Conservation (phyloP, 2,329 filamentous ascomycete genomes). For the Diaporthe velutina region DNA sequence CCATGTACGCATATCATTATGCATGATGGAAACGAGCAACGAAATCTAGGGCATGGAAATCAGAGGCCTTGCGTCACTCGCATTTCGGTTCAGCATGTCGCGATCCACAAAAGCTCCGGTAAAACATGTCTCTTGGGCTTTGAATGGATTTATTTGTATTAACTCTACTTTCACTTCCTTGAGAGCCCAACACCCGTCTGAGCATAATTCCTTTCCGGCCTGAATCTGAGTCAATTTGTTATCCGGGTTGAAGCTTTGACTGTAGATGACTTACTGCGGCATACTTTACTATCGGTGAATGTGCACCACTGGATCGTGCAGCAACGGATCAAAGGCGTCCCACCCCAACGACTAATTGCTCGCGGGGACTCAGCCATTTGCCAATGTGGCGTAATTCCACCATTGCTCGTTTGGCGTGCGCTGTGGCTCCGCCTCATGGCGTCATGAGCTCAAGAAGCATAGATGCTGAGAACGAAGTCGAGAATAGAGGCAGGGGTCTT, state of each 20-base stretch:
- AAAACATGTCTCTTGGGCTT: background rate
- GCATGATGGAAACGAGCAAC: background rate
- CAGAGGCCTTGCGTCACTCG: background rate
- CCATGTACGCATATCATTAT: background rate
- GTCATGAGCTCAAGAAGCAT: conserved; percentile 42
- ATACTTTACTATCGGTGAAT: background rate
- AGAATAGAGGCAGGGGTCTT: conserved; percentile 78
- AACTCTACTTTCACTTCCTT: background rate
- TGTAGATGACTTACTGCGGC: background rate
- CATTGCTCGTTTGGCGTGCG: background rate
- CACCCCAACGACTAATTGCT: background rate
- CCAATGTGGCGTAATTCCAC: background rate
- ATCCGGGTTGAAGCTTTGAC: background rate
- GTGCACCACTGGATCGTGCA: background rate
- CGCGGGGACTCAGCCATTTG: background rate
- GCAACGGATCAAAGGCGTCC: background rate
- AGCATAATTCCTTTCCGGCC: background rate
- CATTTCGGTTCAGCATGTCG: conserved; percentile 15
- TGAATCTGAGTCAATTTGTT: background rate
- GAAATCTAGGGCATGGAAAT: background rate
- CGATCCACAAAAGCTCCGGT: background rate
- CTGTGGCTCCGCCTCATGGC: background rate
- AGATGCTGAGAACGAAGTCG: conserved; percentile 77
- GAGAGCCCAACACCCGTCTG: background rate
- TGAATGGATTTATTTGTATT: background rate